These are phyloP conservation scores for Pythium sukuiense DNA, from an alignment of 352 stramenopile genomes.

Conservation along the genomic window DNA sequence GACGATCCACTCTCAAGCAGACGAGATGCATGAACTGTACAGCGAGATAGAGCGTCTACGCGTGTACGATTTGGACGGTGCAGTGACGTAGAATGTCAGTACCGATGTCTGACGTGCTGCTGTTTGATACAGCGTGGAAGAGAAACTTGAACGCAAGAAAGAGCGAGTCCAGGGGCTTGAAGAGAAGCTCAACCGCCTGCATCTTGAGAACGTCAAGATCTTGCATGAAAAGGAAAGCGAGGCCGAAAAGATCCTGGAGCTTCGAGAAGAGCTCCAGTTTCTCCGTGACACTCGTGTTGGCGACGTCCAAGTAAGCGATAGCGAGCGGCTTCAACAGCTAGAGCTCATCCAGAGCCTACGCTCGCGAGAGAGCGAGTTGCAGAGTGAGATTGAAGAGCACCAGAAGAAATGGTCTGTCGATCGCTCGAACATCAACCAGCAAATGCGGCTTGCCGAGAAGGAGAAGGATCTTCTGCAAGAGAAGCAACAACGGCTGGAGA, in stretches of 20 bases:
- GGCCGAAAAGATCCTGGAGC: conserved; percentile 38
- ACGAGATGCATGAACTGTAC: conserved; percentile 61
- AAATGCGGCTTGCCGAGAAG: conserved; percentile 55
- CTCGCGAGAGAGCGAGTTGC: conserved; percentile 47
- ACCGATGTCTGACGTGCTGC: not conserved
- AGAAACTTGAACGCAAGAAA: conserved; percentile 47
- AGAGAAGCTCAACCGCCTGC: conserved; percentile 33
- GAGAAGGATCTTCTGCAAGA: conserved; percentile 49
- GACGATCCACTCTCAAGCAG: conserved; percentile 57
- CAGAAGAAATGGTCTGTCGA: conserved; percentile 58
- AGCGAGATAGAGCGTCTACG: conserved; percentile 58
- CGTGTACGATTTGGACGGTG: conserved; percentile 19
- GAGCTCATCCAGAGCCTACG: conserved; percentile 56
- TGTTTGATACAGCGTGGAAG: conserved; percentile 21
- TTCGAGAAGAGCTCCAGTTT: conserved; percentile 63
- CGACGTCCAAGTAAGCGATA: conserved; percentile 50
- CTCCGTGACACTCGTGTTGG: conserved; percentile 48
- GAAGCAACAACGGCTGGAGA: conserved; percentile 25
- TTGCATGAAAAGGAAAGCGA: conserved; percentile 55
- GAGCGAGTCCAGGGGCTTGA: conserved; percentile 32
- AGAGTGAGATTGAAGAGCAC: conserved; percentile 56
- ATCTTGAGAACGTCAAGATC: conserved; percentile 51
- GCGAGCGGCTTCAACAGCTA: conserved; percentile 55
- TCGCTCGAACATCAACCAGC: conserved; percentile 46
- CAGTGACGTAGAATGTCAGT: not conserved